phyloP scores from a whole-genome alignment of 2,329 filamentous ascomycete species.

The Exophiala phaeomuriformis region DNA sequence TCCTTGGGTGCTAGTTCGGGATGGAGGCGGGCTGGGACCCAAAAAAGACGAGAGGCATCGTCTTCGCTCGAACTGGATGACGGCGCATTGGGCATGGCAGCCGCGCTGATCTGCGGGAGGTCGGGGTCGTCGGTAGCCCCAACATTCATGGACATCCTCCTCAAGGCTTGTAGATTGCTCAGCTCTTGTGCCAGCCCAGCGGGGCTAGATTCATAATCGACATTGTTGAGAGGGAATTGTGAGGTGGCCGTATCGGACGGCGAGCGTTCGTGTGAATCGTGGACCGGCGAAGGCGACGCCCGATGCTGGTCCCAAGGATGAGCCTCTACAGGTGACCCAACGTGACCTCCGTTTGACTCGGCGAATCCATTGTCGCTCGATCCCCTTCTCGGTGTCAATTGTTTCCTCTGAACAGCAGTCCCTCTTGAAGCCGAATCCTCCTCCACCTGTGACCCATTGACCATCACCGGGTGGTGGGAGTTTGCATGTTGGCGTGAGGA shows the following conservation, averaged over 20 bases:
- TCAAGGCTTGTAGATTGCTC: slow-evolving; percentile 81
- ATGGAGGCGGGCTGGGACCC: slow-evolving; percentile 91
- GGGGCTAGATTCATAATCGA: slow-evolving; percentile 84
- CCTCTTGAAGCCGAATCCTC: slow-evolving; percentile 8
- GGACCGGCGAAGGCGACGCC: slow-evolving; percentile 50
- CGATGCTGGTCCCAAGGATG: slow-evolving; percentile 41
- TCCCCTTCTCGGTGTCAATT: slow-evolving; percentile 15
- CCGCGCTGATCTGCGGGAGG: slow-evolving; percentile 38
- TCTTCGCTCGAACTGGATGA: slow-evolving; percentile 60
- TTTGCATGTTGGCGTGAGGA: slow-evolving; percentile 7
- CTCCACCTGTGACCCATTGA: slow-evolving; percentile 10
- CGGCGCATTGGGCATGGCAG: slow-evolving; percentile 39
- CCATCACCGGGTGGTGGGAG: slow-evolving; percentile 1
- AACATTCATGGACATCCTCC: slow-evolving; percentile 92
- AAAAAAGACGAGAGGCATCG: slow-evolving; percentile 81
- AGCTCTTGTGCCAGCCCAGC: slow-evolving; percentile 86
- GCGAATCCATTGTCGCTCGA: slow-evolving; percentile 11
- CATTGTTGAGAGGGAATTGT: slow-evolving; percentile 68
- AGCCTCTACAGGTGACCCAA: slow-evolving; percentile 25
- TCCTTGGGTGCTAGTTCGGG: slow-evolving; percentile 91
- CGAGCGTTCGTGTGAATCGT: slow-evolving; percentile 49
- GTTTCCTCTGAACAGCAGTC: slow-evolving; percentile 15
- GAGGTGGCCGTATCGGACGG: slow-evolving; percentile 50
- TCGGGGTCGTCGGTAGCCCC: slow-evolving; percentile 55
- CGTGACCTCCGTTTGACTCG: slow-evolving; percentile 32